Percentiles rank a stretch among this genome's conserved stretches.
Conservation (phyloP, 148 eudicot genomes). For the Silene latifolia region DNA sequence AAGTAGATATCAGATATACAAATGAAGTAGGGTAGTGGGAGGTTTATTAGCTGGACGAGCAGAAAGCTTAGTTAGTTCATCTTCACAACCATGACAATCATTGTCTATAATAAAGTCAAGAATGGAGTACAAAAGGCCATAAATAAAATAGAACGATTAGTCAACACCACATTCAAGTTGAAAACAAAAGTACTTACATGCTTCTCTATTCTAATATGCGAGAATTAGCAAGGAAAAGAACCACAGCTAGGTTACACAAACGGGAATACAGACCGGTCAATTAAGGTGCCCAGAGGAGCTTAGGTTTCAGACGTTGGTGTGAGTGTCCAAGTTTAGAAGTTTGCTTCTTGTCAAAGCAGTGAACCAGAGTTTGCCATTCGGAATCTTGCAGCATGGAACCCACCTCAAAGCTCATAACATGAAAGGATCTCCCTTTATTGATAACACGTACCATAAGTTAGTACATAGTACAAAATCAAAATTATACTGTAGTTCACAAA, state of each 20-base stretch:
- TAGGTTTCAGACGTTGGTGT: not conserved
- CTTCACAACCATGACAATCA: too few relatives aligned
- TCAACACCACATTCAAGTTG: not conserved
- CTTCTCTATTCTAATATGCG: not conserved
- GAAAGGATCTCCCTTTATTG: constrained; percentile 44
- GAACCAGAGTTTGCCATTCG: constrained; percentile 55
- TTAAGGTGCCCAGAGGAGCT: not conserved
- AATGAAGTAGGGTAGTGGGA: not conserved
- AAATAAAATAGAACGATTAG: not conserved
- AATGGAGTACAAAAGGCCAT: not conserved
- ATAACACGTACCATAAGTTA: not conserved
- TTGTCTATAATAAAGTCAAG: not conserved
- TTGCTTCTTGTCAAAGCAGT: constrained; percentile 40
- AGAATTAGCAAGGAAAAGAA: not conserved
- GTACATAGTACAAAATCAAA: not conserved
- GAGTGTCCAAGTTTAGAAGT: not conserved
- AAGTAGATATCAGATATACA: not conserved
- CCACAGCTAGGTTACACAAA: constrained; percentile 2
- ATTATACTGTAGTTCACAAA: not conserved
- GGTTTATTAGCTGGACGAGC: not conserved
- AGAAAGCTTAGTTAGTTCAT: not conserved
- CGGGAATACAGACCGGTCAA: not conserved
- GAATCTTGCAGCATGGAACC: constrained; percentile 61
- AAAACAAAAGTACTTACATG: not conserved
- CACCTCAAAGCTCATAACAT: constrained; percentile 65